Evolutionary conservation across 148 eudicot genomes (phyloP).

Genomic region (Fallopia convolvulus): DNA sequence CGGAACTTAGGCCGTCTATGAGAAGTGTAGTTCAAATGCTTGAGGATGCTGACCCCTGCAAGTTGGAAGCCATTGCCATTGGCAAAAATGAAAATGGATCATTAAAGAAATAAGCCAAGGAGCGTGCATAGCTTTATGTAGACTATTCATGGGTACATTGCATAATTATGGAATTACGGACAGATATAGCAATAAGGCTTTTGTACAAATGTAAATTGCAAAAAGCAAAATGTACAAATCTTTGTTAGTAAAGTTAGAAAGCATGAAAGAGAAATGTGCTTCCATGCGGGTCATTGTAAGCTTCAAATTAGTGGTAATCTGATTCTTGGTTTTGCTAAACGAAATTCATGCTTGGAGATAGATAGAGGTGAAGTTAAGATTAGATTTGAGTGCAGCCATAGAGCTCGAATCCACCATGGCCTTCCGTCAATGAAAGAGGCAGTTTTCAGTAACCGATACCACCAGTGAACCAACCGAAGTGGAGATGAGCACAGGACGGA

Average conservation of each 20-base stretch:
- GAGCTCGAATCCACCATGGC: background rate
- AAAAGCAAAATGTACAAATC: background rate
- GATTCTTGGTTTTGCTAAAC: background rate
- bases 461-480: background rate
- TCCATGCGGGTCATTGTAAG: background rate
- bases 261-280: background rate
- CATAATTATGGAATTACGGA: background rate
- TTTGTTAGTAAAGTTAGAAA: background rate
- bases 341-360: background rate
- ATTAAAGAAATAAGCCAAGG: conserved; percentile 8
- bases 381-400: background rate
- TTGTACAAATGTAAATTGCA: background rate
- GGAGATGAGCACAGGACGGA: background rate
- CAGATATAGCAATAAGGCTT: background rate
- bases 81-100: conserved; percentile 42
- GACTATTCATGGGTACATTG: background rate
- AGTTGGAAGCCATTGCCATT: conserved; percentile 32
- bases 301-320: background rate
- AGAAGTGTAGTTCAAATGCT: conserved; percentile 78
- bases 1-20: conserved; percentile 69
- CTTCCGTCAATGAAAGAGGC: no score
- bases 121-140: background rate
- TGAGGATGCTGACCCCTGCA: conserved; percentile 73
- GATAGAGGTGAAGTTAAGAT: background rate
- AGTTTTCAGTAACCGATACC: no score